A percentile compares a stretch with the other conserved stretches of the same genome.
Conservation (phyloP, 2,329 filamentous ascomycete species). For the Diaporthe velutina region DNA sequence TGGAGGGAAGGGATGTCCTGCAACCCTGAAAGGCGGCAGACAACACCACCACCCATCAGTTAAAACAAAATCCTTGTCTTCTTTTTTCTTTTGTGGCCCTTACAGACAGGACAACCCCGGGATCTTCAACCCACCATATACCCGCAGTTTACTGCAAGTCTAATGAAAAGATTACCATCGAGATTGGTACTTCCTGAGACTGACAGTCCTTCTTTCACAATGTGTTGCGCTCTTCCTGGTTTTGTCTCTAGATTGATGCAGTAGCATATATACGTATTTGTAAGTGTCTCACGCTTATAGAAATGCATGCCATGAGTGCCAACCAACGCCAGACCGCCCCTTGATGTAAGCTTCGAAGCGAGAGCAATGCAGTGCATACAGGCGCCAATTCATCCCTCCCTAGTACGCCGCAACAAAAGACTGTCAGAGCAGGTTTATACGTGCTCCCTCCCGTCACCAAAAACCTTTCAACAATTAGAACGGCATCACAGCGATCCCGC, state of each 20-base stretch:
- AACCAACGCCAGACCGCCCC: slow-evolving; percentile 1
- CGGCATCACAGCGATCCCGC: slow-evolving; percentile 36
- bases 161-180: slow-evolving; percentile 29
- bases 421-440: not conserved
- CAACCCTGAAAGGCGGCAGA: not conserved
- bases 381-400: not conserved
- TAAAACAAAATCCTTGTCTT: not conserved
- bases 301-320: not conserved
- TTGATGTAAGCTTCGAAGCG: slow-evolving; percentile 5
- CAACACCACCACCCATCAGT: not conserved
- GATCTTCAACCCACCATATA: slow-evolving; percentile 30
- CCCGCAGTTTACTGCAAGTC: slow-evolving; percentile 33
- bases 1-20: not conserved
- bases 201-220: not conserved
- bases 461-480: not conserved
- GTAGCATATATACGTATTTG: not conserved
- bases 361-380: slow-evolving; percentile 14
- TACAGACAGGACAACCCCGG: slow-evolving; percentile 17
- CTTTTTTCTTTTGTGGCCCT: slow-evolving; percentile 1
- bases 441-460: not conserved
- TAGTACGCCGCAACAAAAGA: not conserved
- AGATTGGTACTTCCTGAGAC: slow-evolving; percentile 7
- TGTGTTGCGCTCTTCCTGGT: not conserved
- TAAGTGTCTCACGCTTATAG: not conserved
- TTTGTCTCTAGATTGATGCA: not conserved